Evolutionary conservation across 345 rosid species (phyloP), one percentile per base, ranked within the genome.

Genomic region (Arabis alpina): DNA sequence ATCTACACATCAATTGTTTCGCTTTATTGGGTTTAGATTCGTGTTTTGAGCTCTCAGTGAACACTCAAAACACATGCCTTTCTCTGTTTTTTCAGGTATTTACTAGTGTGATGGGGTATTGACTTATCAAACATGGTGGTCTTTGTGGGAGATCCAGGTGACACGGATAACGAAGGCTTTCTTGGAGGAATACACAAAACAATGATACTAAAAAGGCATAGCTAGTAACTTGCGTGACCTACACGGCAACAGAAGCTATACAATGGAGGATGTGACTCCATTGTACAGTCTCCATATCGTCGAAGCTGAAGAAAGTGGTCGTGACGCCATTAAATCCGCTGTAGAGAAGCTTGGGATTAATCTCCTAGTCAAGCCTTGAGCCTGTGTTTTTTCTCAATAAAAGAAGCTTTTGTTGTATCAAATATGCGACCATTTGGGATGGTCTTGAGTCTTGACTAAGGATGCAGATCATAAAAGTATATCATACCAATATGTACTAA

Each of bases 161-260:
- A 90, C 74, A 83, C 94, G 0, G 94, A 88, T 56, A 88, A 85
- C 40, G 97, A 88, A 81, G 86, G 85, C 40, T 71, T 90, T 80
- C 78, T 88, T 14, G 87, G 89, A 23, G 97, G 97, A 14, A 25
- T 85, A 54, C 97, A 85, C 70, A 88, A 79, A 77, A 84, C 79
- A 13, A 80, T 88, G 48, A 62, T 82, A 58, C 57, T 87, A 16
- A 83, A 19, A 74, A 65, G 87, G 90, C 56, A 64, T 80, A 8
- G 88, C 90, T 5, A 71, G 58, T 64, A 70, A 47, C 41, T 77
- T 83, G 61, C 62, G 66, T 52, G 82, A 80, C 64, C 66, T 86
- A 51, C 84, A 83, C 34, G 61, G 77, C 3, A 83, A 75, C 59
- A 78, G 89, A 81, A 82, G 76, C 79, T 90, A 85, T 66, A 88